Evolutionary conservation across 2,329 filamentous ascomycete genomes (phyloP), one percentile per base, ranked within the genome.

Genomic region (Sphaerulina populicola): DNA sequence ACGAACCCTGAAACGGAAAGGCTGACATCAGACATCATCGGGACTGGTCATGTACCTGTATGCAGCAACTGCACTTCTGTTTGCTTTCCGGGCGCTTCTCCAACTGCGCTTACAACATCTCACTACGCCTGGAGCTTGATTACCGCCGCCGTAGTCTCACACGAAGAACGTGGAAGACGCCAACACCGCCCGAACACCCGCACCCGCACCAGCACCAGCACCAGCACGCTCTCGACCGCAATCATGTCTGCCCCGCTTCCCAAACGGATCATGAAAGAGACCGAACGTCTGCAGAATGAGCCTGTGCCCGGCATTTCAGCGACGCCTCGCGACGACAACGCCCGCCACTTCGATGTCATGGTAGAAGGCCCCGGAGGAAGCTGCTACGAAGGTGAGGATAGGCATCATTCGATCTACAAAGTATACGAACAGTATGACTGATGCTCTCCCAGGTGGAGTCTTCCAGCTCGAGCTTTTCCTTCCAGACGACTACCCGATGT

Each of bases 401-500:
- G 4, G 39, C 23, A 21, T 45, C 27, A 31, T 29, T 11, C 4
- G n/a, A 33, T 35, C 35, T 42, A 29, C 23, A 8, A 3, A 12
- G 29, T 23, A 5, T 6, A 43, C 8, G 12, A 6, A 48, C 4
- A 10, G 10, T 2, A 23, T 31, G 40, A 45, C 35, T 52, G 42
- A 53, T 31, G 14, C 10, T 7, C 14, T 7, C 8, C 14, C 64
- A 82, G 82, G 80, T 56, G 93, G 94, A 44, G 79, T 95, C 58
- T 98, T 98, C 77, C 91, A 94, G 72, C 85, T 97, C 56, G 93
- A 98, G 71, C 82, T 98, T 15, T 98, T 98, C 71, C 79, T 98
- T 21, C 94, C 94, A 40, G 93, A 98, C 66, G 93, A 98, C 74
- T 98, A 98, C 69, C 93, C 93, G 38, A 98, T 98, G 93, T 95